Percentiles rank a stretch among this genome's conserved stretches.
Evolutionary conservation across 148 eudicot genomes (phyloP).

Genomic region (Spergularia marina): DNA sequence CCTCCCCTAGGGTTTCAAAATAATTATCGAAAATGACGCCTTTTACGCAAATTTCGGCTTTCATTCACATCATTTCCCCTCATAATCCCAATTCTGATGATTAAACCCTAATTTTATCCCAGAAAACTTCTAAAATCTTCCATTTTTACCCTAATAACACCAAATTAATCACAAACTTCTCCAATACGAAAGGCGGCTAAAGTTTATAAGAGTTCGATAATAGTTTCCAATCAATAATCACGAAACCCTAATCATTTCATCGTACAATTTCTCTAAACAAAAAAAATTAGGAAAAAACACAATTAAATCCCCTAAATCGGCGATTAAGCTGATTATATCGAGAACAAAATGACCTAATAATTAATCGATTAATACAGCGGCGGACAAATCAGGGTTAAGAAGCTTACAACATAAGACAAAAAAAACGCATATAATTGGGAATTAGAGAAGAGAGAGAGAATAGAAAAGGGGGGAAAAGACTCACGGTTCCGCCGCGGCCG

Average conservation of each 20-base stretch:
- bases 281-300: background rate
- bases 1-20: conserved; percentile 3
- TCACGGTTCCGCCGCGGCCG: conserved; percentile 92
- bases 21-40: background rate
- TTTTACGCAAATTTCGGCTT: background rate
- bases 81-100: background rate
- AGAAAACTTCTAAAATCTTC: background rate
- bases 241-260: conserved; percentile 4
- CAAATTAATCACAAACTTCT: background rate
- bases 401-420: background rate
- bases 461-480: conserved; percentile 16
- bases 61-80: background rate
- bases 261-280: background rate
- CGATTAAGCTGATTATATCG: background rate
- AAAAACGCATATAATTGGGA: background rate
- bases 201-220: no score
- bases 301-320: background rate
- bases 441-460: background rate
- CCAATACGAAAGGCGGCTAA: no score
- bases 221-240: background rate
- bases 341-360: background rate
- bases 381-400: conserved; percentile 33
- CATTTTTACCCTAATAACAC: background rate
- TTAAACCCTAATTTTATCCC: conserved; percentile 4
- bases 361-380: background rate